Percentiles rank a stretch among this genome's conserved stretches.
These are phyloP conservation scores for Xylona heveae DNA, from an alignment of 495 filamentous ascomycete genomes.

Conservation along the genomic window DNA sequence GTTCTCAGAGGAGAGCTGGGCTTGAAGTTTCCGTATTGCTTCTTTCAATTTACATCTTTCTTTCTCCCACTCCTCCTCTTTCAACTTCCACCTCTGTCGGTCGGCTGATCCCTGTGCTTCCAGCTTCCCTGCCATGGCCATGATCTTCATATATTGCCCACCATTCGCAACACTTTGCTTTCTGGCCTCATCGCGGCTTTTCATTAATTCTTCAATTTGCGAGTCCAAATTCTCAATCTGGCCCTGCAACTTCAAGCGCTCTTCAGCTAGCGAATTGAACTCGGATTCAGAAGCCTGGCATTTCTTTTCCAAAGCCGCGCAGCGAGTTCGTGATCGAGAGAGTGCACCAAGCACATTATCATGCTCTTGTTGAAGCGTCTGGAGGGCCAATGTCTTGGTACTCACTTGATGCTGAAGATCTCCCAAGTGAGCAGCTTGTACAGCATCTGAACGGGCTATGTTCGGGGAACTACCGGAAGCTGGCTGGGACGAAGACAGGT, in stretches of 20 bases:
- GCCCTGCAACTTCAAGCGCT: conserved; percentile 17
- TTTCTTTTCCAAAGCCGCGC: conserved; percentile 23
- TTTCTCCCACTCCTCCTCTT: conserved; percentile 16
- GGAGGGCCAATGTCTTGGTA: conserved; percentile 22
- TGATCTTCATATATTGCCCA: conserved; percentile 24
- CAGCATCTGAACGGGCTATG: conserved; percentile 7
- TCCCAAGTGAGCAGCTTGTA: conserved; percentile 19
- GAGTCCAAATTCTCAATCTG: conserved; percentile 19
- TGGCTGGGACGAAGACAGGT: not conserved
- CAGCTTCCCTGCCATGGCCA: conserved; percentile 20
- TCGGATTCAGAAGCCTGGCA: conserved; percentile 23
- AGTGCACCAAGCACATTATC: conserved; percentile 21
- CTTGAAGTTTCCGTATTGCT: conserved; percentile 1
- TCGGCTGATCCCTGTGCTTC: conserved; percentile 19
- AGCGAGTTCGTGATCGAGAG: conserved; percentile 21
- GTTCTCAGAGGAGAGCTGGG: not conserved
- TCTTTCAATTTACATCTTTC: conserved; percentile 6
- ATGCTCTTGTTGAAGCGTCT: conserved; percentile 24
- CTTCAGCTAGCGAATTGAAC: conserved; percentile 23
- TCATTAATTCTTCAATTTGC: conserved; percentile 19
- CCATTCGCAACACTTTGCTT: conserved; percentile 14
- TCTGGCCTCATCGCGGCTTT: conserved; percentile 19
- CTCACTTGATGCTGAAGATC: conserved; percentile 28
- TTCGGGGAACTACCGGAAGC: not conserved
- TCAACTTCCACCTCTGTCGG: conserved; percentile 17